These are phyloP conservation scores for Coemansia sp. DNA, from an alignment of 192 early-diverging fungal species.

Conservation along the genomic window DNA sequence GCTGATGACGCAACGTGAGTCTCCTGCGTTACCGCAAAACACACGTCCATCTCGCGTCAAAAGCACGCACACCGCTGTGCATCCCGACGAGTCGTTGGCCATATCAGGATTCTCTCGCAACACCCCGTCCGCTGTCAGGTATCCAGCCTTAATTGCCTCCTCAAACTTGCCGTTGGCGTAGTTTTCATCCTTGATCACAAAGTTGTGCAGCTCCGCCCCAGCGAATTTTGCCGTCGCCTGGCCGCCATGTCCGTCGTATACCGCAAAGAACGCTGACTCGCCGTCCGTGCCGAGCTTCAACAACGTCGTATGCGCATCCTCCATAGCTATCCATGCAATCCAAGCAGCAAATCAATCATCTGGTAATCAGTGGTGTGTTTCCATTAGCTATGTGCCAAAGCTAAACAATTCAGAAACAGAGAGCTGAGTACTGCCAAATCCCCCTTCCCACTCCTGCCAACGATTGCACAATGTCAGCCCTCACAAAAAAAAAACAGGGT, in stretches of 20 bases:
- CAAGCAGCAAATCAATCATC: background rate
- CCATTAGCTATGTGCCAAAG: background rate
- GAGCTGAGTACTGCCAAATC: background rate
- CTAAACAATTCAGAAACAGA: background rate
- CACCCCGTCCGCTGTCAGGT: conserved; percentile 73
- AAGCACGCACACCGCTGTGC: conserved; percentile 89
- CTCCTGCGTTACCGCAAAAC: conserved; percentile 91
- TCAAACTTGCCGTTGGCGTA: conserved; percentile 72
- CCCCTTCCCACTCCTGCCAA: background rate
- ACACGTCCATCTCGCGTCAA: conserved; percentile 79
- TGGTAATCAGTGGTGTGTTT: conserved; percentile 19
- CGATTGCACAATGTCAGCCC: background rate
- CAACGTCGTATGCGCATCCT: conserved; percentile 92
- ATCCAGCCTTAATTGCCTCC: conserved; percentile 80
- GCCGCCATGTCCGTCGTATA: conserved; percentile 96
- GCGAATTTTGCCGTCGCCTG: conserved; percentile 81
- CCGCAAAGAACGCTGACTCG: conserved; percentile 86
- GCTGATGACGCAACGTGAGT: conserved; percentile 90
- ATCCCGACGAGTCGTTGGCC: conserved; percentile 84
- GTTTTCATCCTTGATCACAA: conserved; percentile 61
- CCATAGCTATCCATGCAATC: conserved; percentile 69
- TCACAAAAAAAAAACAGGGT: background rate
- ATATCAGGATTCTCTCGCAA: conserved; percentile 78
- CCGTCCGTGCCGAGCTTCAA: conserved; percentile 64
- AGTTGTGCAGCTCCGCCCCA: conserved; percentile 73